A percentile compares a stretch with the other conserved stretches of the same genome.
These are phyloP conservation scores for Hypomyces rosellus DNA, from an alignment of 2,329 filamentous ascomycete species.

Conservation along the genomic window DNA sequence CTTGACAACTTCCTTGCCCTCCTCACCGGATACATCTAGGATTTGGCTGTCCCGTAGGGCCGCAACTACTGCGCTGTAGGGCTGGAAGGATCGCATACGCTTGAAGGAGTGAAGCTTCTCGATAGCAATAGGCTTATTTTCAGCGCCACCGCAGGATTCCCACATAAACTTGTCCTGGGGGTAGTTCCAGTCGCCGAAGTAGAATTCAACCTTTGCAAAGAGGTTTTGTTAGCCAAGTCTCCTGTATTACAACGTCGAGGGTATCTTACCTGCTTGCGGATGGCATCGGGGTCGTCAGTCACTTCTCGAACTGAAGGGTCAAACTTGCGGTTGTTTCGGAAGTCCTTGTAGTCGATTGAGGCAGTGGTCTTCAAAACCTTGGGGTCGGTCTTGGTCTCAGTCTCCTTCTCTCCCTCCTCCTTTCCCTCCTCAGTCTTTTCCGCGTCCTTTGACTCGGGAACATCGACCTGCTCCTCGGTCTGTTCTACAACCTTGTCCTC, in stretches of 20 bases:
- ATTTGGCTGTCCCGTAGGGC: conserved; percentile 73
- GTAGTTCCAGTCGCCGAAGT: conserved; percentile 89
- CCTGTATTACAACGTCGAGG: background rate
- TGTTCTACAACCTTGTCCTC: conserved; percentile 18
- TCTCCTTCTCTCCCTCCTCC: conserved; percentile 11
- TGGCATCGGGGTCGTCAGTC: conserved; percentile 70
- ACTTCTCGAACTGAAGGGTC: conserved; percentile 62
- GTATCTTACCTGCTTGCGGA: conserved; percentile 67
- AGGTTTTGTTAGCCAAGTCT: background rate
- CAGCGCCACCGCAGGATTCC: conserved; percentile 65
- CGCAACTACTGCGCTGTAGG: conserved; percentile 73
- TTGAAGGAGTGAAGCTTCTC: conserved; percentile 79
- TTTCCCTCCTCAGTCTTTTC: conserved; percentile 5
- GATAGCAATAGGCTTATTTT: conserved; percentile 76
- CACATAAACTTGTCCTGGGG: conserved; percentile 84
- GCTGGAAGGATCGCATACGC: conserved; percentile 93
- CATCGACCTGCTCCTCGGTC: conserved; percentile 6
- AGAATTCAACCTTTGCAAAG: conserved; percentile 73
- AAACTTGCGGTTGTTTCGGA: conserved; percentile 59
- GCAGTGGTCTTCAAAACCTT: conserved; percentile 41
- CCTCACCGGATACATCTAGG: conserved; percentile 67
- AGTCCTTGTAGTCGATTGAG: conserved; percentile 32
- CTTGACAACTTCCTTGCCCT: conserved; percentile 64
- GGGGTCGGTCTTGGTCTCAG: conserved; percentile 15
- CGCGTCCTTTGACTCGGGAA: conserved; percentile 11